Conservation (phyloP, 2,329 filamentous ascomycete genomes). For the Calonectria crousiana region DNA sequence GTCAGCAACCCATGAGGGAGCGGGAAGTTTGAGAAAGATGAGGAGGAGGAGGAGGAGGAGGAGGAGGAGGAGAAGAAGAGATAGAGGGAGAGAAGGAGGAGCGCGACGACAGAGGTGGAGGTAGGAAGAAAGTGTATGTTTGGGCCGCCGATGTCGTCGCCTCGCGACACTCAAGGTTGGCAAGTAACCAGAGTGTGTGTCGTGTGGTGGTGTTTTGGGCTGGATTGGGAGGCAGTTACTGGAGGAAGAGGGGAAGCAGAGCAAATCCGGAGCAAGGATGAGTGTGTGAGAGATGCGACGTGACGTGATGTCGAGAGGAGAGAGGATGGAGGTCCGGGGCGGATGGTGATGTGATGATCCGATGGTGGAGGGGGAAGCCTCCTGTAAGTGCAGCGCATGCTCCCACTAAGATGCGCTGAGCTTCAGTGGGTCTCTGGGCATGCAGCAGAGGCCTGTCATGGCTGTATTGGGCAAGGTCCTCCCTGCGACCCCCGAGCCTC, state of each 20-base stretch:
- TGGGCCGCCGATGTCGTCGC: slow-evolving; percentile 30
- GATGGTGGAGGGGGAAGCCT: slow-evolving; percentile 28
- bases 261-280: slow-evolving; percentile 19
- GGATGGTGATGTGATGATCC: slow-evolving; percentile 40
- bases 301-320: slow-evolving; percentile 20
- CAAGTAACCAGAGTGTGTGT: slow-evolving; percentile 10
- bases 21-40: slow-evolving; percentile 6
- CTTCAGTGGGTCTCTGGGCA: slow-evolving; percentile 35
- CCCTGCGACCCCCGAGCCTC: background rate
- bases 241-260: slow-evolving; percentile 23
- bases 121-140: slow-evolving; percentile 9
- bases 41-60: background rate
- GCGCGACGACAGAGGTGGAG: background rate
- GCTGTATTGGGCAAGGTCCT: slow-evolving; percentile 8
- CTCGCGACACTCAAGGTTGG: slow-evolving; percentile 19
- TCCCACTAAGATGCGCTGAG: slow-evolving; percentile 25
- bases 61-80: background rate
- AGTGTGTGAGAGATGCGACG: slow-evolving; percentile 15
- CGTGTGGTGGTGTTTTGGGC: slow-evolving; percentile 11
- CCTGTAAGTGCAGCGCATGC: slow-evolving; percentile 14
- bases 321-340: slow-evolving; percentile 8
- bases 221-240: slow-evolving; percentile 18
- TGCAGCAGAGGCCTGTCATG: background rate
- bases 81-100: background rate
- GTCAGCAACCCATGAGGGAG: slow-evolving; percentile 43